A percentile compares a stretch with the other conserved stretches of the same genome.
These are phyloP conservation scores for Clavaria fumosa DNA, from an alignment of 768 basidiomycete species.

Conservation along the genomic window DNA sequence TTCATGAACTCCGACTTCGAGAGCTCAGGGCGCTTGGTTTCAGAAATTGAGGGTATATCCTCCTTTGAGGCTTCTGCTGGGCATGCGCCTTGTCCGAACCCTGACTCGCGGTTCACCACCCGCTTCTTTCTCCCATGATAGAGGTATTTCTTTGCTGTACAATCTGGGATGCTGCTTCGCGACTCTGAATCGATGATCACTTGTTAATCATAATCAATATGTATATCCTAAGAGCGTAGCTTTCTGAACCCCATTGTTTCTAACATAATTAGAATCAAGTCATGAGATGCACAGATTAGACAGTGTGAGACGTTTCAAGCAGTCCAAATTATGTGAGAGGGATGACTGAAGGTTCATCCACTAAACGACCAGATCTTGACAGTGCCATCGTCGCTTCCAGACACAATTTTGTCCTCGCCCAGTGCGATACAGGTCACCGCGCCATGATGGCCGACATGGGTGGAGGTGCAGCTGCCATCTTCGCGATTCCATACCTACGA, in stretches of 20 bases:
- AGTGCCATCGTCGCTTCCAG: conserved; percentile 89
- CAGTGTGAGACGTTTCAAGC: too few species aligned
- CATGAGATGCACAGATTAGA: not conserved
- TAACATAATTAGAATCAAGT: not conserved
- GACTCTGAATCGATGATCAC: too few species aligned
- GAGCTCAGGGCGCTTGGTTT: conserved; percentile 16
- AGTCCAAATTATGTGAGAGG: not conserved
- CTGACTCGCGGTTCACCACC: not conserved
- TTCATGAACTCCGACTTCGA: conserved; percentile 10
- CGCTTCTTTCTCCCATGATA: too few species aligned
- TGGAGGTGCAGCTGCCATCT: conserved; percentile 72
- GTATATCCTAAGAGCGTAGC: too few species aligned
- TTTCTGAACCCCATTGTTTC: too few species aligned
- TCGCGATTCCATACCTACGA: conserved; percentile 85
- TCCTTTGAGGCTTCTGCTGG: not conserved
- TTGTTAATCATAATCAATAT: too few species aligned
- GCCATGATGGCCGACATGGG: conserved; percentile 85
- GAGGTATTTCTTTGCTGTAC: too few species aligned
- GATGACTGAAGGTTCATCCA: conserved; percentile 16
- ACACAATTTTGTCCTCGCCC: conserved; percentile 90
- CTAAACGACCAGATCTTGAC: conserved; percentile 73
- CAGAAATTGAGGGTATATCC: conserved; percentile 5
- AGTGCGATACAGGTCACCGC: conserved; percentile 85
- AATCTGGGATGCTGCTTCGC: too few species aligned
- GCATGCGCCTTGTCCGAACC: not conserved